Conservation (phyloP, 2,329 filamentous ascomycete genomes). For the Ascochyta pisi region DNA sequence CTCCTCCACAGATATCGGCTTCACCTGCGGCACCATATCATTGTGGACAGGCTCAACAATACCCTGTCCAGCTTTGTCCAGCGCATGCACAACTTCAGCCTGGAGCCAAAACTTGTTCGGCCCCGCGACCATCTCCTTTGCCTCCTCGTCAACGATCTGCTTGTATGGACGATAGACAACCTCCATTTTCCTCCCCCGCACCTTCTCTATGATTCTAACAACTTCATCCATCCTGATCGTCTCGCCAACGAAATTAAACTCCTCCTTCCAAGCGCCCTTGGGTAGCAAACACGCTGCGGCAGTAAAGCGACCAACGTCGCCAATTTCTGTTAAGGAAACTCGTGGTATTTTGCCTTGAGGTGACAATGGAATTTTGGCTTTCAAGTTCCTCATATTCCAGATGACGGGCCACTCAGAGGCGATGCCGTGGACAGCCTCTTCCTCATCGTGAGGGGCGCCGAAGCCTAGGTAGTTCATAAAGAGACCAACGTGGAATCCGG, state of each 20-base stretch:
- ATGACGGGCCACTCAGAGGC: conserved; percentile 23
- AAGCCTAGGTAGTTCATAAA: conserved; percentile 49
- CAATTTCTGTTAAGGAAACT: conserved; percentile 43
- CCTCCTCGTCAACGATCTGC: conserved; percentile 18
- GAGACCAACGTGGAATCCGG: conserved; percentile 40
- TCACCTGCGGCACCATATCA: conserved; percentile 15
- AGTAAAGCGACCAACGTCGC: conserved; percentile 43
- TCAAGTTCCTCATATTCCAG: conserved; percentile 25
- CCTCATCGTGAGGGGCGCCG: conserved; percentile 22
- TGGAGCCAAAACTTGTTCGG: conserved; percentile 22
- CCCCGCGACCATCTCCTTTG: conserved; percentile 12
- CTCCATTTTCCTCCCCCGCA: conserved; percentile 29
- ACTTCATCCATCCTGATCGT: conserved; percentile 36
- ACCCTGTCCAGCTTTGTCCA: conserved; percentile 16
- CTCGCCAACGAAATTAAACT: conserved; percentile 45
- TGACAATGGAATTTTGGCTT: conserved; percentile 35
- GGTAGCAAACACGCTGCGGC: conserved; percentile 40
- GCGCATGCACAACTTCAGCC: conserved; percentile 15
- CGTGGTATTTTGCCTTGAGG: conserved; percentile 29
- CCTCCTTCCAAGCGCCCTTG: conserved; percentile 31
- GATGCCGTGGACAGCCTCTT: conserved; percentile 28
- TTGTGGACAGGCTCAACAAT: conserved; percentile 20
- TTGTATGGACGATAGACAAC: conserved; percentile 21
- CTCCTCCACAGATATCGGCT: conserved; percentile 16
- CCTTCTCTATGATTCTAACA: conserved; percentile 29